Base-by-base conservation (phyloP, 768 basidiomycete genomes). In the Psilocybe tampanensis region DNA sequence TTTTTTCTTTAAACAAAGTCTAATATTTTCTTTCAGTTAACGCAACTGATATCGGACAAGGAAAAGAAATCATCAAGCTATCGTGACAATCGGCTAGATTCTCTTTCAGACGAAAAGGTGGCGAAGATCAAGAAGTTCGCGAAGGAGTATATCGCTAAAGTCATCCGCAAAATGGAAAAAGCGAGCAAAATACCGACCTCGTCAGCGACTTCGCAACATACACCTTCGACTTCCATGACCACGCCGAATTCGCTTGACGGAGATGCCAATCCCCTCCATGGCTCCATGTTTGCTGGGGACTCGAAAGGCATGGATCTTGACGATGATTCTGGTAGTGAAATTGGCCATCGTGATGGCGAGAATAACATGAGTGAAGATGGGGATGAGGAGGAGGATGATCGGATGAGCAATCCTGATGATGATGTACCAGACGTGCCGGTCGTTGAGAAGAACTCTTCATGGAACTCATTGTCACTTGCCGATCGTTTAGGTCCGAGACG, bases 61-160 rank as follows among this genome's bases (percentile, higher is more conserved):
- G 96, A 99, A 78, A 96, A 96, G 73, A 96, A 94, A 70, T 91
- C 92, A 0, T 73, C 86, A 2, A 86, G 83, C 42, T 98, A 90
- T 67, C 82, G 80, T 55, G 86, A 89, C n/a, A 81, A 82, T 18
- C 82, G 82, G 52, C 80, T 96, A 13, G 90, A 94, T 2, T 39
- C 81, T 2, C 80, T 98, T 21, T 86, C 92, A 2, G 90, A 95
- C 3, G 95, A 98, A 61, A 98, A 98, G 69, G 75, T 82, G 19
- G 66, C 69, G 44, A 98, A 98, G 75, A 94, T 98, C 71, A 96
- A 94, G 73, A 89, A 91, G 67, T 98, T 95, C 68, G 79, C 89
- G 32, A 94, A 96, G 71, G 94, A 97, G 42, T 98, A 92, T 70
- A 86, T 95, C 54, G 74, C 81, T 54, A 97, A 96, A 73, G 74